phyloP scores from a whole-genome alignment of 1,284 basidiomycete genomes.

The Coriolopsis trogii region DNA sequence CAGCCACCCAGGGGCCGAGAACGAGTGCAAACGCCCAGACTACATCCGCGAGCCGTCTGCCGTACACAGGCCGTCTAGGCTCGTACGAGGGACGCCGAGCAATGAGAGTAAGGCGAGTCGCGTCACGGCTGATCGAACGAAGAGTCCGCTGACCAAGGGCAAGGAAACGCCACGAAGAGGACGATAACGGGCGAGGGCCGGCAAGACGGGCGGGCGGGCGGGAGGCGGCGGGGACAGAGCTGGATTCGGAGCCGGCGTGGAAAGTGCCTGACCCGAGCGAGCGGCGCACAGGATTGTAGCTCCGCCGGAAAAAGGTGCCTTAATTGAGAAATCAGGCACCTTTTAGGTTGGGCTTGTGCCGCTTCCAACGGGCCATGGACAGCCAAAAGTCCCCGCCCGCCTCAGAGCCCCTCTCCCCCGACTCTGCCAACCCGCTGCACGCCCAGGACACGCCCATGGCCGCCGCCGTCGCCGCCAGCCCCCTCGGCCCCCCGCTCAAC shows the following conservation, averaged over 20 bases:
- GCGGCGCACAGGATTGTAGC: slow-evolving; percentile 19
- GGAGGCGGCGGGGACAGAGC: too few relatives aligned
- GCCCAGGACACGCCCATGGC: slow-evolving; percentile 26
- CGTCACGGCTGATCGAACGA: too few relatives aligned
- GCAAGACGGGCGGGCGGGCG: neutral
- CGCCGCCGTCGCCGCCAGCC: slow-evolving; percentile 24
- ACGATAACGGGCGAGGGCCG: too few relatives aligned
- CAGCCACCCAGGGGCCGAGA: slow-evolving; percentile 24
- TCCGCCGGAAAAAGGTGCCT: slow-evolving; percentile 30
- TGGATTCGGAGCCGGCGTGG: slow-evolving; percentile 27
- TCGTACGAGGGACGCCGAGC: too few relatives aligned
- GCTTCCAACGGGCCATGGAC: slow-evolving; percentile 32
- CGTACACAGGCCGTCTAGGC: too few relatives aligned
- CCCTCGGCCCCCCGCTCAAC: slow-evolving; percentile 6
- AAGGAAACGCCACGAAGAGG: too few relatives aligned
- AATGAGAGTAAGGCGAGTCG: too few relatives aligned
- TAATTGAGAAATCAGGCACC: slow-evolving; percentile 37
- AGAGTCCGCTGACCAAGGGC: too few relatives aligned
- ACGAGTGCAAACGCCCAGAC: slow-evolving; percentile 7
- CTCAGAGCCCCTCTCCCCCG: slow-evolving; percentile 4
- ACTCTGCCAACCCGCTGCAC: neutral
- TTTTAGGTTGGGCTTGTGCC: slow-evolving; percentile 34
- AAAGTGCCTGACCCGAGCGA: slow-evolving; percentile 30
- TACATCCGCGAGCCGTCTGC: too few relatives aligned
- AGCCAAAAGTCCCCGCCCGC: slow-evolving; percentile 30